Percentiles rank a stretch among this genome's conserved stretches.
Evolutionary conservation across 805 yeast species (phyloP).

Genomic region (Metschnikowia peoriensis): DNA sequence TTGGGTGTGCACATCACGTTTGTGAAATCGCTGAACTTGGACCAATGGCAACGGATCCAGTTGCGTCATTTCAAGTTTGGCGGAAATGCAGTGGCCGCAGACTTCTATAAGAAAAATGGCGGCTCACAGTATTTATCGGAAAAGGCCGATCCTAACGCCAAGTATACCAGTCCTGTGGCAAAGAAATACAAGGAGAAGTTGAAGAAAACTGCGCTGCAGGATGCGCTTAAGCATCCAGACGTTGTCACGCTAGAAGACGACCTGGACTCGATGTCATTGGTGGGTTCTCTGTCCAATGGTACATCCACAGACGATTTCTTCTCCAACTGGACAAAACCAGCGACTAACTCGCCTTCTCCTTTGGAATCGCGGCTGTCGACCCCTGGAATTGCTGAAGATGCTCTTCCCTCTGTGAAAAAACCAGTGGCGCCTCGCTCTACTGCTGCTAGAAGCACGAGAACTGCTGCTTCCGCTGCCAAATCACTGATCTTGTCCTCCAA

Average conservation of each 20-base stretch:
- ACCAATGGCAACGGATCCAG: conserved; percentile 91
- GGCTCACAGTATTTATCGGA: conserved; percentile 66
- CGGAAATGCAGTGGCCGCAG: conserved; percentile 85
- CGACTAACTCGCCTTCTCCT: conserved; percentile 51
- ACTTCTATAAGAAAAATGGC: conserved; percentile 79
- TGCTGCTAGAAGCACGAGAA: conserved; percentile 26
- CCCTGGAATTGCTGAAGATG: conserved; percentile 41
- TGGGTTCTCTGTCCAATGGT: conserved; percentile 33
- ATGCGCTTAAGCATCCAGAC: conserved; percentile 70
- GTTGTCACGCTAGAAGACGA: conserved; percentile 82
- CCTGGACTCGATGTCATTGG: conserved; percentile 49
- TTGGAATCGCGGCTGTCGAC: conserved; percentile 45
- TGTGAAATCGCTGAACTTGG: conserved; percentile 88
- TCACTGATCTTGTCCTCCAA: conserved; percentile 43
- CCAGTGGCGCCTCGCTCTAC: conserved; percentile 23
- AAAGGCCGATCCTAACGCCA: conserved; percentile 62
- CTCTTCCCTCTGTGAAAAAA: conserved; percentile 13
- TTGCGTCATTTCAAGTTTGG: conserved; percentile 91
- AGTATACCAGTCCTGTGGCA: conserved; percentile 83
- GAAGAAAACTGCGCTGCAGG: conserved; percentile 63
- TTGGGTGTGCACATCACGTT: conserved; percentile 95
- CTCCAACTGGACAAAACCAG: conserved; percentile 87
- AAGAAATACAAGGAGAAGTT: conserved; percentile 75
- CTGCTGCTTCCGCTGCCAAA: conserved; percentile 29
- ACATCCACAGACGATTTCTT: conserved; percentile 80